Percentiles rank a stretch among this genome's conserved stretches.
These are phyloP conservation scores for Rhizopus delemar DNA, from an alignment of 371 early-diverging fungal species.

Conservation along the genomic window DNA sequence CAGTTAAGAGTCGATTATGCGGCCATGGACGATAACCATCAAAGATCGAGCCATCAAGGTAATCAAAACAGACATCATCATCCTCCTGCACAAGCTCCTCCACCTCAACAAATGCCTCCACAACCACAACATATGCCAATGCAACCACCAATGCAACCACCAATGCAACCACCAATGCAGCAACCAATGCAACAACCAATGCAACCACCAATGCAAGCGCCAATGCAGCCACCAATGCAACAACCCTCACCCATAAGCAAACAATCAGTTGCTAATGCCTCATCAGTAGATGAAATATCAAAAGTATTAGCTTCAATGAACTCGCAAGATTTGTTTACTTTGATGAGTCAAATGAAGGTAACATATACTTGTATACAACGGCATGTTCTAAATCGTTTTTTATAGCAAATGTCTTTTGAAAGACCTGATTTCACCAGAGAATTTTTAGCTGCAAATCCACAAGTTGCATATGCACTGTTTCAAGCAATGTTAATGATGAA, in stretches of 20 bases:
- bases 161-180: slow-evolving; percentile 22
- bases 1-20: slow-evolving; percentile 85
- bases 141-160: slow-evolving; percentile 10
- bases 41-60: slow-evolving; percentile 18
- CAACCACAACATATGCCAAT: slow-evolving; percentile 12
- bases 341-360: slow-evolving; percentile 82
- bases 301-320: slow-evolving; percentile 70
- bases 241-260: slow-evolving; percentile 16
- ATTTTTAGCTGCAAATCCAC: slow-evolving; percentile 77
- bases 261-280: slow-evolving; percentile 12
- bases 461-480: slow-evolving; percentile 84
- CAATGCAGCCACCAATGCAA: slow-evolving; percentile 28
- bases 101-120: slow-evolving; percentile 14
- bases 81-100: slow-evolving; percentile 18
- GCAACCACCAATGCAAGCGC: slow-evolving; percentile 15
- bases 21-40: slow-evolving; percentile 57
- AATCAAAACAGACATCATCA: slow-evolving; percentile 26
- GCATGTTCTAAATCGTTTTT: background rate
- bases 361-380: background rate
- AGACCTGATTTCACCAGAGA: slow-evolving; percentile 70
- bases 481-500: slow-evolving; percentile 84
- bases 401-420: slow-evolving; percentile 55
- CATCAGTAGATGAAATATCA: slow-evolving; percentile 60
- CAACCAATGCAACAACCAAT: slow-evolving; percentile 5
- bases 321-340: slow-evolving; percentile 68